phyloP scores from a whole-genome alignment of 495 filamentous ascomycete genomes.

The Schizothecium vesticola region DNA sequence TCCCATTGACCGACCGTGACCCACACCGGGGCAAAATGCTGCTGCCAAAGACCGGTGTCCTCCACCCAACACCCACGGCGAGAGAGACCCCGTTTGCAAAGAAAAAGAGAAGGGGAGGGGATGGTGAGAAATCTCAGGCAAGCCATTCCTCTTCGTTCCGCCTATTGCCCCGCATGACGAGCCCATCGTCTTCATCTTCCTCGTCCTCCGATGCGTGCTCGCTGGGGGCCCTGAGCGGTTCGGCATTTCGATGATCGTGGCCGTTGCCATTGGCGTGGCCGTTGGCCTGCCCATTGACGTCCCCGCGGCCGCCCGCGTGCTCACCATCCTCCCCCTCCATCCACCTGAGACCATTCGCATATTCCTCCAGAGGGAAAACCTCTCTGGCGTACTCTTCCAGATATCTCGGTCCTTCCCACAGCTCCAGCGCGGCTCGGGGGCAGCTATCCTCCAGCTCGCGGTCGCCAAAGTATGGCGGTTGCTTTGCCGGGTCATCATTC shows the following conservation, averaged over 20 bases:
- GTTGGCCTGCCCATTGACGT: slow-evolving; percentile 19
- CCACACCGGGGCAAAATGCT: neutral
- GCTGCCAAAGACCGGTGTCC: neutral
- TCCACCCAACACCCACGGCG: neutral
- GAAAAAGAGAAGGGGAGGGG: neutral
- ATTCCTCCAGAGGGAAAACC: slow-evolving; percentile 90
- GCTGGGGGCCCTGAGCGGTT: slow-evolving; percentile 4
- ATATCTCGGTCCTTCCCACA: slow-evolving; percentile 87
- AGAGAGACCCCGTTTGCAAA: neutral
- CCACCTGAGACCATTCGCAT: slow-evolving; percentile 88
- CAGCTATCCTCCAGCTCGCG: slow-evolving; percentile 51
- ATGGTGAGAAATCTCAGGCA: slow-evolving; percentile 24
- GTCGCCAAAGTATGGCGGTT: slow-evolving; percentile 53
- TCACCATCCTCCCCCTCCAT: slow-evolving; percentile 54
- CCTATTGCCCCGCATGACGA: slow-evolving; percentile 47
- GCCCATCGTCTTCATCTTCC: slow-evolving; percentile 37
- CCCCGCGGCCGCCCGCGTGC: slow-evolving; percentile 15
- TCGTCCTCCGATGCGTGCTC: slow-evolving; percentile 17
- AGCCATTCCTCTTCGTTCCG: slow-evolving; percentile 48
- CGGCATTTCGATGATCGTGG: slow-evolving; percentile 12
- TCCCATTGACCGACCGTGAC: neutral
- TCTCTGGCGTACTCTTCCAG: slow-evolving; percentile 40
- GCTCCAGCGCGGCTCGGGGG: slow-evolving; percentile 63
- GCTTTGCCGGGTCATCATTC: slow-evolving; percentile 48
- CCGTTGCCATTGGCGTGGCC: slow-evolving; percentile 1